These are phyloP conservation scores for Metschnikowia baotianmanensis DNA, from an alignment of 805 yeast species.

Conservation along the genomic window DNA sequence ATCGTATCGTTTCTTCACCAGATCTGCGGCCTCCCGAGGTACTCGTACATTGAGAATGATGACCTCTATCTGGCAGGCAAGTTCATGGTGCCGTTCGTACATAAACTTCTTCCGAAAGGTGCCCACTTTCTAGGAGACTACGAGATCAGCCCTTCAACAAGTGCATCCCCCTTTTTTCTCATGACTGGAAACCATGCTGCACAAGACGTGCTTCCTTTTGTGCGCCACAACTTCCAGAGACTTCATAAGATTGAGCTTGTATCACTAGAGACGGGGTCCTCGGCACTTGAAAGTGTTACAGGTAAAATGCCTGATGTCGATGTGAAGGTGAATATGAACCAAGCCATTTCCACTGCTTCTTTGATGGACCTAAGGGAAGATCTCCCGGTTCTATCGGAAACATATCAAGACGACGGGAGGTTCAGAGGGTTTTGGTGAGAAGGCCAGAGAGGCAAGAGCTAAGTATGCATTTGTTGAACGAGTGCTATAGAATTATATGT, in stretches of 20 bases:
- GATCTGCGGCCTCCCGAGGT: constrained; percentile 39
- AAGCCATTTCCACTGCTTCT: constrained; percentile 6
- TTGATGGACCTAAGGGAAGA: constrained; percentile 10
- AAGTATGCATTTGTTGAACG: background rate
- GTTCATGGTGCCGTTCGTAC: constrained; percentile 29
- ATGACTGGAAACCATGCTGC: constrained; percentile 4
- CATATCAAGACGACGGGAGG: background rate
- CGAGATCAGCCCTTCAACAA: constrained; percentile 25
- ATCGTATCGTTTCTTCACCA: constrained; percentile 13
- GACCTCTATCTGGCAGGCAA: constrained; percentile 24
- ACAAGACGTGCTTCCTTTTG: constrained; percentile 9
- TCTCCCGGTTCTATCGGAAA: background rate
- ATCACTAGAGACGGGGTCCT: constrained; percentile 4
- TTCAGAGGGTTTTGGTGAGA: constrained; percentile 3
- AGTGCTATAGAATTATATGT: background rate
- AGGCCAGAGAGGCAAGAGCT: background rate
- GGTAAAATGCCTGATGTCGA: background rate
- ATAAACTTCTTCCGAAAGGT: constrained; percentile 24
- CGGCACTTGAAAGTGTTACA: background rate
- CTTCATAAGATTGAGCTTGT: constrained; percentile 30
- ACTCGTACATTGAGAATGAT: constrained; percentile 33
- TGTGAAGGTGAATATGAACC: constrained; percentile 7
- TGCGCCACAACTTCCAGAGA: constrained; percentile 39
- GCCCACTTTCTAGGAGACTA: constrained; percentile 22
- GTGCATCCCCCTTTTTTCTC: constrained; percentile 26